phyloP scores from a whole-genome alignment of 441 rosid genomes.

The Gossypium davidsonii region DNA sequence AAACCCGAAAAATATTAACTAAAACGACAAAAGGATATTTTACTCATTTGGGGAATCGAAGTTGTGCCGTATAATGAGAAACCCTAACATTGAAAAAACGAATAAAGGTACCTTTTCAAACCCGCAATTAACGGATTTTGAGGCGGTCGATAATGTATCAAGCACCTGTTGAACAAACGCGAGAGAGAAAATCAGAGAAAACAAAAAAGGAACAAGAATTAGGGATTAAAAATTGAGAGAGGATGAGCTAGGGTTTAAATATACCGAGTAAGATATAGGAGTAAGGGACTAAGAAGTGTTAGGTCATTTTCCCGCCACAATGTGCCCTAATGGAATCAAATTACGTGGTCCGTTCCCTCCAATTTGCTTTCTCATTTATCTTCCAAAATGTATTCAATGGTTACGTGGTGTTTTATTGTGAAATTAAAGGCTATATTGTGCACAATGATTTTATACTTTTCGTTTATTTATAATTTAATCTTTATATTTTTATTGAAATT shows the following conservation, averaged over 20 bases:
- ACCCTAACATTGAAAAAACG: not conserved
- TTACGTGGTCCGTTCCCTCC: slow-evolving; percentile 29
- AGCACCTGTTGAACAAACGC: not conserved
- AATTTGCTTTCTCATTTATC: not conserved
- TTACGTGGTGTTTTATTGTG: too few relatives aligned
- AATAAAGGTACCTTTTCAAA: not conserved
- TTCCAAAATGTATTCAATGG: not conserved
- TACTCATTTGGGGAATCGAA: not conserved
- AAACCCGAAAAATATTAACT: not conserved
- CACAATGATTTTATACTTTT: too few relatives aligned
- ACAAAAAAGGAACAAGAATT: not conserved
- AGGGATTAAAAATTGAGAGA: not conserved
- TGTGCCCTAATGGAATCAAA: slow-evolving; percentile 11
- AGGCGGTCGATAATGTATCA: not conserved
- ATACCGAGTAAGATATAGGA: slow-evolving; percentile 8
- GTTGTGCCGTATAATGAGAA: not conserved
- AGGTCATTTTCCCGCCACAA: slow-evolving; percentile 75
- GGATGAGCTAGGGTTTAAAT: slow-evolving; percentile 16
- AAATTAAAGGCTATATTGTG: too few relatives aligned
- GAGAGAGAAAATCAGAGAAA: not conserved
- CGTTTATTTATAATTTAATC: too few relatives aligned
- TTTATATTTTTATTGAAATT: too few relatives aligned
- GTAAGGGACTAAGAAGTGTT: slow-evolving; percentile 28
- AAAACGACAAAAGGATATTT: not conserved
- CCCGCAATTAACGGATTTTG: not conserved